These are phyloP conservation scores for Rhodofomes roseus DNA, from an alignment of 1,284 basidiomycete species.

Conservation along the genomic window DNA sequence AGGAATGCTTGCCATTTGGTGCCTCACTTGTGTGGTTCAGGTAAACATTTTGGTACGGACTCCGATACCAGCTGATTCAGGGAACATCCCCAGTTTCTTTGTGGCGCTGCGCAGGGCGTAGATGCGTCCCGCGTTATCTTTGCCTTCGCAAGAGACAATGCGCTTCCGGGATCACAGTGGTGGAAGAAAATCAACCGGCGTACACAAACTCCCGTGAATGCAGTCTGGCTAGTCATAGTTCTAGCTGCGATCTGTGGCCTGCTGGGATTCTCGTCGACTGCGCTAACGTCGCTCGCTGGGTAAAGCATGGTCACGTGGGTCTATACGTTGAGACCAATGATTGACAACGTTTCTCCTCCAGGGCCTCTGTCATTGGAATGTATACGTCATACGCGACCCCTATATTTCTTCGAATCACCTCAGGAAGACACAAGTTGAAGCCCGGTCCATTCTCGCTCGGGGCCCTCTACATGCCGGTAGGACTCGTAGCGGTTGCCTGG, in stretches of 20 bases:
- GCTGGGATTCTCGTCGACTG: slow-evolving; percentile 60
- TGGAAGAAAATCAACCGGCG: slow-evolving; percentile 55
- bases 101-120: slow-evolving; percentile 67
- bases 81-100: slow-evolving; percentile 46
- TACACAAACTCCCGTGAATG: slow-evolving; percentile 67
- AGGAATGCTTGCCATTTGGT: slow-evolving; percentile 70
- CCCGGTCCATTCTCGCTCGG: slow-evolving; percentile 56
- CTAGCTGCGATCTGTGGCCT: slow-evolving; percentile 54
- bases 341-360: slow-evolving; percentile 18
- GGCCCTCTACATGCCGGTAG: slow-evolving; percentile 48
- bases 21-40: slow-evolving; percentile 65
- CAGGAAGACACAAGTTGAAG: slow-evolving; percentile 44
- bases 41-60: slow-evolving; percentile 27
- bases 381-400: slow-evolving; percentile 60
- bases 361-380: slow-evolving; percentile 58
- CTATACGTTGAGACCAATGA: background rate
- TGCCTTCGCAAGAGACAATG: slow-evolving; percentile 70
- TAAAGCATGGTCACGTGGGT: slow-evolving; percentile 21
- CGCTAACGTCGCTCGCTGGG: slow-evolving; percentile 63
- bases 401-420: slow-evolving; percentile 60
- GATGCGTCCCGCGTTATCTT: slow-evolving; percentile 73
- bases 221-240: slow-evolving; percentile 67
- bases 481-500: slow-evolving; percentile 54
- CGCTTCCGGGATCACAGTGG: slow-evolving; percentile 63
- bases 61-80: background rate